Evolutionary conservation across 1,139 yeast species (phyloP), one percentile per base, ranked within the genome.

Genomic region (Geotrichum klebahnii): DNA sequence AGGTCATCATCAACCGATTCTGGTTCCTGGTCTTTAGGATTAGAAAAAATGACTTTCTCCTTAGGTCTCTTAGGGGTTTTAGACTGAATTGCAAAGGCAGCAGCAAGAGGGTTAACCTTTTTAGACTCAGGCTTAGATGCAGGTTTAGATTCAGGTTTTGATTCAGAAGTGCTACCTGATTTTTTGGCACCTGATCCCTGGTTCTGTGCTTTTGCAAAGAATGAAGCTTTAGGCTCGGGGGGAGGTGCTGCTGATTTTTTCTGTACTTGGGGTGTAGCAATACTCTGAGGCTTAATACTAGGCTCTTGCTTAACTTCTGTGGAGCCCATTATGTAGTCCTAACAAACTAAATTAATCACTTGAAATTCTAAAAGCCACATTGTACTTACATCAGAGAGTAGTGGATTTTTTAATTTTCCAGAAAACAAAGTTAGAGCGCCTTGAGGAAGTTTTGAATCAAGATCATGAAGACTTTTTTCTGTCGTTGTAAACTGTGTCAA

Each of bases 381-480:
- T 19, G 22, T 31, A 51, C 53, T 19, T 33, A 51, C 53, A 39
- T 51, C 49, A 5, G 48, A 28, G 14, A 51, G 31, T n/a, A 48
- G 29, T 14, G 52, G 47, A 40, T 50, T 50, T n/a, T 26, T 35
- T 12, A 52, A 34, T 26, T 41, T 41, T 8, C 55, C 55, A 22
- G 41, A 47, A 12, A n/a, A 33, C 5, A 37, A 20, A 41, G 42
- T n/a, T 6, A 47, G 28, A 1, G 44, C 44, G 2, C 32, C 45
- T 5, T 37, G 37, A 12, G 38, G 22, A 6, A 43, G 16, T 10
- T 20, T 32, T 12, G 40, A 26, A 38, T 50, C 55, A 12, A 44
- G 22, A n/a, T 40, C 32, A 16, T 40, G 35, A 5, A 47, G 32
- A 3, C 29, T 23, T 8, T 34, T 42, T 29, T 44, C 46, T 19